Conservation (phyloP, 208 protist genomes). For the Leptomonas seymouri region DNA sequence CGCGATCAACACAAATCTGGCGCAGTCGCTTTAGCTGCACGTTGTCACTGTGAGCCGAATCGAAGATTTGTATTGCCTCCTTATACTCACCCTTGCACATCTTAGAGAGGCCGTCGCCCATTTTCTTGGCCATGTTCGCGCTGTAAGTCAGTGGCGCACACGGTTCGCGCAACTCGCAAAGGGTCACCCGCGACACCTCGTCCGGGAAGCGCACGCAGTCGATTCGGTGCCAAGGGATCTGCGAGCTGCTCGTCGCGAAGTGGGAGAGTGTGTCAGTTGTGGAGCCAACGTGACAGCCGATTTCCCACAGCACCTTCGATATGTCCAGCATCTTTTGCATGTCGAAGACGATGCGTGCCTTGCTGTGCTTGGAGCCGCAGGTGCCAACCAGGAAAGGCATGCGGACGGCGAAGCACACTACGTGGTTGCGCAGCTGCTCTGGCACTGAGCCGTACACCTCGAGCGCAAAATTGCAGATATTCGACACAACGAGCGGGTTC, state of each 20-base stretch:
- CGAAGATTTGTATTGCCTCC: slow-evolving; percentile 35
- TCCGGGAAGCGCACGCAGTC: slow-evolving; percentile 55
- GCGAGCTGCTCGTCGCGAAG: slow-evolving; percentile 39
- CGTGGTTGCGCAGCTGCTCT: slow-evolving; percentile 31
- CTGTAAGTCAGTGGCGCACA: slow-evolving; percentile 16
- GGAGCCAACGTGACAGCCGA: slow-evolving; percentile 60
- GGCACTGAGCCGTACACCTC: slow-evolving; percentile 46
- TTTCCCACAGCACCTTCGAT: slow-evolving; percentile 52
- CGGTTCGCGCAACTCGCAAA: slow-evolving; percentile 57
- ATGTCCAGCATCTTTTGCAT: slow-evolving; percentile 47
- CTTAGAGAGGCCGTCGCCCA: slow-evolving; percentile 55
- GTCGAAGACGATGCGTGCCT: slow-evolving; percentile 46
- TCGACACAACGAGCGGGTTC: slow-evolving; percentile 59
- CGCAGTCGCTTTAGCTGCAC: slow-evolving; percentile 51
- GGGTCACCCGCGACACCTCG: slow-evolving; percentile 41
- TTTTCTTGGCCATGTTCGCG: slow-evolving; percentile 38
- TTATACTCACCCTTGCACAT: slow-evolving; percentile 66
- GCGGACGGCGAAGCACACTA: slow-evolving; percentile 62
- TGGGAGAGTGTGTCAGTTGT: slow-evolving; percentile 58
- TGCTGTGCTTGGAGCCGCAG: slow-evolving; percentile 48
- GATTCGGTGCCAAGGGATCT: slow-evolving; percentile 60
- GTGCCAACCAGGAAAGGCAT: slow-evolving; percentile 77
- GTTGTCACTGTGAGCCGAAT: slow-evolving; percentile 36
- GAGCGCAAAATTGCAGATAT: slow-evolving; percentile 63
- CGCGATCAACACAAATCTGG: slow-evolving; percentile 48